phyloP scores from a whole-genome alignment of 2,329 filamentous ascomycete species.

The Cladosporium colombiae region DNA sequence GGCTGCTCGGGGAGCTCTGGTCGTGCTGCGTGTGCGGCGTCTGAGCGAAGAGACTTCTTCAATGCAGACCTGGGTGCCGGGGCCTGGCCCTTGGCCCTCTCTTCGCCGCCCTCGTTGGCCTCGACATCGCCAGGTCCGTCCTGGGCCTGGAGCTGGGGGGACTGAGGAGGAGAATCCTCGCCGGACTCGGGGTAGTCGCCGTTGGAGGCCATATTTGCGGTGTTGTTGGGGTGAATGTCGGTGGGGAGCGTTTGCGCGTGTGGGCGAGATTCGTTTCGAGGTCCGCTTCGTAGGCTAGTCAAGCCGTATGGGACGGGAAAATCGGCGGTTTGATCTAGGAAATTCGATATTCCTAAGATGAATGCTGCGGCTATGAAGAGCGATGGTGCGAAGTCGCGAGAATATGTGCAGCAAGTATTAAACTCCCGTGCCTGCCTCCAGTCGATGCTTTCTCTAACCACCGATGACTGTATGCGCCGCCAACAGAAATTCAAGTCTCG shows the following conservation, averaged over 20 bases:
- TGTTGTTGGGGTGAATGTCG: conserved; percentile 19
- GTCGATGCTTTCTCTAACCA: not conserved
- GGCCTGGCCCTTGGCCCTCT: conserved; percentile 61
- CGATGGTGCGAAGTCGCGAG: not conserved
- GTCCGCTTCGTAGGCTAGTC: conserved; percentile 8
- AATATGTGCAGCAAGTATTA: not conserved
- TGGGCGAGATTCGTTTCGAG: conserved; percentile 10
- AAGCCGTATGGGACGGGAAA: not conserved
- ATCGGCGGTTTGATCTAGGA: not conserved
- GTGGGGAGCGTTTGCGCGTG: conserved; percentile 8
- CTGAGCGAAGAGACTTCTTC: conserved; percentile 69
- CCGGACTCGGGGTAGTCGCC: conserved; percentile 53
- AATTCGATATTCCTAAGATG: not conserved
- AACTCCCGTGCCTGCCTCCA: not conserved
- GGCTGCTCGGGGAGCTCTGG: conserved; percentile 84
- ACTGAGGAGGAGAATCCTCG: conserved; percentile 57
- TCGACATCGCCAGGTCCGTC: conserved; percentile 70
- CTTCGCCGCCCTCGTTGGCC: conserved; percentile 68
- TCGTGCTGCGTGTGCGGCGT: conserved; percentile 58
- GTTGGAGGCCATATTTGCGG: conserved; percentile 56
- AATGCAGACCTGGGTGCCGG: conserved; percentile 72
- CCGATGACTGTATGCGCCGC: conserved; percentile 13
- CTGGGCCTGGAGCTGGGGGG: conserved; percentile 50
- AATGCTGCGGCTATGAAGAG: not conserved
- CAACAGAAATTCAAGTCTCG: conserved; percentile 13